Percentiles rank a stretch among this genome's conserved stretches.
These are phyloP conservation scores for Daldinia caldariorum DNA, from an alignment of 495 filamentous ascomycete genomes.

Conservation along the genomic window DNA sequence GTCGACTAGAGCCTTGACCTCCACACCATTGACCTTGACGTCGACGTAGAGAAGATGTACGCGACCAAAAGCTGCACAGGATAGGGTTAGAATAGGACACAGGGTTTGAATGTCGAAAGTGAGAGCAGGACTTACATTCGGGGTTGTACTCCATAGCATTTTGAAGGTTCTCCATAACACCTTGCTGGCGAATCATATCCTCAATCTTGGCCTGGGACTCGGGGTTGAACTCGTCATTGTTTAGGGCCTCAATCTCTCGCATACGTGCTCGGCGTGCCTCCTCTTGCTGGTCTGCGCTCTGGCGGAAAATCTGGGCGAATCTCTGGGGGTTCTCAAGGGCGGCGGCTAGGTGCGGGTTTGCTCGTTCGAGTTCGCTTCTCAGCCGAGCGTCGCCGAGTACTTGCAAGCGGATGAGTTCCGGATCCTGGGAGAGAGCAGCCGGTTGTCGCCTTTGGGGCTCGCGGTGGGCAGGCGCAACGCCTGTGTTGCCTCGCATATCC, in stretches of 20 bases:
- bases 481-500: slow-evolving; percentile 59
- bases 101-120: slow-evolving; percentile 2
- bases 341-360: slow-evolving; percentile 77
- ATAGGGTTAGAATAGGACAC: slow-evolving; percentile 23
- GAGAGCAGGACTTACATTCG: slow-evolving; percentile 72
- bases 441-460: slow-evolving; percentile 46
- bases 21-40: slow-evolving; percentile 90
- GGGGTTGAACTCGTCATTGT: slow-evolving; percentile 90
- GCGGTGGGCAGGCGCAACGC: slow-evolving; percentile 47
- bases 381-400: slow-evolving; percentile 81
- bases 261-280: slow-evolving; percentile 77
- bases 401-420: slow-evolving; percentile 83
- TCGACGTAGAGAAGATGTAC: slow-evolving; percentile 97
- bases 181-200: slow-evolving; percentile 94
- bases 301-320: slow-evolving; percentile 75
- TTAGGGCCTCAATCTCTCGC: slow-evolving; percentile 78
- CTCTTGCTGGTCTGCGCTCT: slow-evolving; percentile 72
- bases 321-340: slow-evolving; percentile 79
- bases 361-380: slow-evolving; percentile 71
- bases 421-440: slow-evolving; percentile 61
- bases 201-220: slow-evolving; percentile 93
- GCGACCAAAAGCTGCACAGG: slow-evolving; percentile 79
- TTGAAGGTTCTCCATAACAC: slow-evolving; percentile 92
- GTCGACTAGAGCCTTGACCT: slow-evolving; percentile 96
- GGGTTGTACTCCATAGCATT: slow-evolving; percentile 96